Evolutionary conservation across 208 protist genomes (phyloP), one percentile per base, ranked within the genome.

Genomic region (Wallacemonas sp.): DNA sequence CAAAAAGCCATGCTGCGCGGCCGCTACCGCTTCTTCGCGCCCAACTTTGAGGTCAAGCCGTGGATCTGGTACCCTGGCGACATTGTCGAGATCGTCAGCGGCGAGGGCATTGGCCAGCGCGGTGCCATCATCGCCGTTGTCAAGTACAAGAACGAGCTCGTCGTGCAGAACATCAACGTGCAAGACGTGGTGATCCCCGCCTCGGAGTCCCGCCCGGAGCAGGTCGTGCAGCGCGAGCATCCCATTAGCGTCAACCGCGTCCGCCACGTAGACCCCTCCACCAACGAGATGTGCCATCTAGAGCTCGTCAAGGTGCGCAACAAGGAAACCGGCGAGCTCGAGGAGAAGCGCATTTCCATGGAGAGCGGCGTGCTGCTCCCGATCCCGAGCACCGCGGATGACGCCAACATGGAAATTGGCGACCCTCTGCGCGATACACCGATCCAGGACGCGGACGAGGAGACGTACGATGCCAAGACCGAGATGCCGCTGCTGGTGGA

Each of bases 11-110:
- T 89, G 42, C 70, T 96, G 22, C 45, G 74, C 26, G 23, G 57
- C 14, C 78, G 78, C 49, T 96, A 94, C 72, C 65, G 67, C 2
- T 94, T 70, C 63, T 92, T 94, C 44, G 67, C 77, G 26, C 86
- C 87, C 1, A 77, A 79, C 45, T 92, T 75, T 59, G 75, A 80
- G 20, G 74, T 90, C 31, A 49, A 67, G 41, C 85, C 85, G 46
- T 96, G 91, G 87, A 32, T 96, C 11, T 96, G 87, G 86, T 96
- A 89, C 69, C 91, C 91, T 3, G 91, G 91, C 11, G 91, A 96
- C 67, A 78, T 81, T 2, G 91, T 96, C 20, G 91, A 96, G 63
- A 84, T 96, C 5, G 61, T 84, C 46, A 73, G 48, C 44, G 91
- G 91, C 22, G 87, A 93, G 62, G 85, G 79, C 32, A 66, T 65